phyloP scores from a whole-genome alignment of 2,329 filamentous ascomycete species.

The Lecanicillium sp. region DNA sequence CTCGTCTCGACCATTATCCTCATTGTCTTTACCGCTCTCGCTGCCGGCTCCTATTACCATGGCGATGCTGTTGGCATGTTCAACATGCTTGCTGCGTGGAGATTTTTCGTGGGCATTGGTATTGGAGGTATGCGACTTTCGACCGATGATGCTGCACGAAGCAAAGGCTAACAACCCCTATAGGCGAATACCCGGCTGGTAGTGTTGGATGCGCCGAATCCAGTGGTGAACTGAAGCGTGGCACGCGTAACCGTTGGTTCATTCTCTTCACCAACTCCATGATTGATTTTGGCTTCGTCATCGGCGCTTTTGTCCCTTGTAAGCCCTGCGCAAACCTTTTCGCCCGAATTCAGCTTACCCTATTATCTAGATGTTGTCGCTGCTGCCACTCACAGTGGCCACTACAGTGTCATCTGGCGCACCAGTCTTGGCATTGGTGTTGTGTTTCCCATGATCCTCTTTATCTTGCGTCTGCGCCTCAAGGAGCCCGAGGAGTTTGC shows the following conservation, averaged over 20 bases:
- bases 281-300: conserved; percentile 78
- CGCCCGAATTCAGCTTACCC: background rate
- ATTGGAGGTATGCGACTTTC: conserved; percentile 54
- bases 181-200: conserved; percentile 72
- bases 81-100: conserved; percentile 69
- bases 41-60: conserved; percentile 68
- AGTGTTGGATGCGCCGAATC: conserved; percentile 80
- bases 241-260: conserved; percentile 85
- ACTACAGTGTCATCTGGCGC: conserved; percentile 74
- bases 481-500: conserved; percentile 75
- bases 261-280: conserved; percentile 85
- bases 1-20: conserved; percentile 77
- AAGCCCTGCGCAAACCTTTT: conserved; percentile 10
- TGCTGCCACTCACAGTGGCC: conserved; percentile 50
- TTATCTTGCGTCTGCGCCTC: conserved; percentile 65
- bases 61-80: conserved; percentile 67
- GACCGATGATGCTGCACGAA: fast-evolving
- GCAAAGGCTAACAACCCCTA: background rate
- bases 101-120: conserved; percentile 76
- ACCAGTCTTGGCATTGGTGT: conserved; percentile 72
- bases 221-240: conserved; percentile 72
- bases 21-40: conserved; percentile 76
- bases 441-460: conserved; percentile 66
- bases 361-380: conserved; percentile 40
- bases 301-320: conserved; percentile 70